Conservation (phyloP, 352 stramenopile genomes). For the Globisporangium lucens region DNA sequence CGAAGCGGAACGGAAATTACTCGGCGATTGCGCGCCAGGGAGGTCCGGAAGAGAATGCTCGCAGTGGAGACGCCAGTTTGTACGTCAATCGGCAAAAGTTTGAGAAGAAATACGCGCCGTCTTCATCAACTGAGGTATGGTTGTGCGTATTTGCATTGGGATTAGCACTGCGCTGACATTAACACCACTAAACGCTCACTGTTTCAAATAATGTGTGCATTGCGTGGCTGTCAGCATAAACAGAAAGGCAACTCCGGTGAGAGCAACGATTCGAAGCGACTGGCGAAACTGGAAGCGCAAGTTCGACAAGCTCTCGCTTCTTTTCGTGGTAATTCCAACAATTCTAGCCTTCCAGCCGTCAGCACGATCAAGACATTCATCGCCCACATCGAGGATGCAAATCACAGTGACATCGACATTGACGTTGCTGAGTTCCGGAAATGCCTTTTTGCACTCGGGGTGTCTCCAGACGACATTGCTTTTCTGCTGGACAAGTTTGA, state of each 20-base stretch:
- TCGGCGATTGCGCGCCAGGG: background rate
- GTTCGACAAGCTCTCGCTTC: slow-evolving; percentile 27
- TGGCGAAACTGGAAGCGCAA: slow-evolving; percentile 19
- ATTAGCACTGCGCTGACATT: background rate
- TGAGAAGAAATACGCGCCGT: slow-evolving; percentile 15
- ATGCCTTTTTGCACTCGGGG: slow-evolving; percentile 33
- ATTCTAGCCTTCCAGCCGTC: slow-evolving; percentile 20
- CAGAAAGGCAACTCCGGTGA: background rate
- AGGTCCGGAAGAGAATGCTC: background rate
- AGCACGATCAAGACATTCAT: slow-evolving; percentile 31
- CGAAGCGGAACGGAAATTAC: slow-evolving; percentile 7
- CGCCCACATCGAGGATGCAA: slow-evolving; percentile 16
- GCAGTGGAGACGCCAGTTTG: background rate
- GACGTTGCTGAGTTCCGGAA: slow-evolving; percentile 30
- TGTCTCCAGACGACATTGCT: slow-evolving; percentile 26
- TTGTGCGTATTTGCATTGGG: background rate
- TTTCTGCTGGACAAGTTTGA: slow-evolving; percentile 31
- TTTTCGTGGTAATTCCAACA: slow-evolving; percentile 16
- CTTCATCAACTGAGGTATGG: slow-evolving; percentile 9
- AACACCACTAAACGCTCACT: background rate
- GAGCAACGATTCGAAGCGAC: slow-evolving; percentile 13
- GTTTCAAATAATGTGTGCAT: background rate
- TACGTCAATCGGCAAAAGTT: slow-evolving; percentile 3
- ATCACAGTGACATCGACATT: slow-evolving; percentile 14
- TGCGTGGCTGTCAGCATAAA: background rate